Conservation (phyloP, 768 basidiomycete genomes). For the Clavaria fumosa region DNA sequence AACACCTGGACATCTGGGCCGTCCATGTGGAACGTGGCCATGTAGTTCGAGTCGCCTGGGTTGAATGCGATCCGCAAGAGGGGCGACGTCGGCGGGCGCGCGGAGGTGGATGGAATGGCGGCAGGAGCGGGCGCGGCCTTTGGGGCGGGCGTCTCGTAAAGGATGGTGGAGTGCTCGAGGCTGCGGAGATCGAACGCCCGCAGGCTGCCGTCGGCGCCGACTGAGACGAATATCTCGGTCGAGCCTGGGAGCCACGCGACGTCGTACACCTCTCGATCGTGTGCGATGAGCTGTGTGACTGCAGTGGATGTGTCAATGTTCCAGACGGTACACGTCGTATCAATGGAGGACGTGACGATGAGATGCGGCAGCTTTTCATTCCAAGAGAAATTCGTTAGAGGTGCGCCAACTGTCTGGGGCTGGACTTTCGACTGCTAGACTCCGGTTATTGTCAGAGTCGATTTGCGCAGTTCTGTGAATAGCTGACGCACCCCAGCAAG, state of each 20-base stretch:
- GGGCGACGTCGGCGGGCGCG: conserved; percentile 64
- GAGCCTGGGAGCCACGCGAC: conserved; percentile 97
- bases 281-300: conserved; percentile 93
- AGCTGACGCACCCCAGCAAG: conserved; percentile 56
- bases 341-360: conserved; percentile 94
- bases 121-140: conserved; percentile 50
- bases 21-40: conserved; percentile 96
- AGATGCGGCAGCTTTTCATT: conserved; percentile 82
- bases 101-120: conserved; percentile 39
- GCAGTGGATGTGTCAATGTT: conserved; percentile 90
- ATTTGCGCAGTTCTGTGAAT: not conserved
- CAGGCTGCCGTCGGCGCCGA: conserved; percentile 91
- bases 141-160: conserved; percentile 84
- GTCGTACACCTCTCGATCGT: conserved; percentile 92
- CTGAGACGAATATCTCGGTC: conserved; percentile 94
- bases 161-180: conserved; percentile 94
- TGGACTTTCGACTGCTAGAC: conserved; percentile 80
- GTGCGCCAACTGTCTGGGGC: conserved; percentile 68
- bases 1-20: conserved; percentile 80
- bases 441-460: not conserved
- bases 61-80: conserved; percentile 83
- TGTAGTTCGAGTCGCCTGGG: conserved; percentile 83
- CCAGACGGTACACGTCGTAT: conserved; percentile 98
- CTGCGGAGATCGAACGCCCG: conserved; percentile 94
- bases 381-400: conserved; percentile 96